phyloP scores from a whole-genome alignment of 345 rosid species.

The Eucalyptus virginea region DNA sequence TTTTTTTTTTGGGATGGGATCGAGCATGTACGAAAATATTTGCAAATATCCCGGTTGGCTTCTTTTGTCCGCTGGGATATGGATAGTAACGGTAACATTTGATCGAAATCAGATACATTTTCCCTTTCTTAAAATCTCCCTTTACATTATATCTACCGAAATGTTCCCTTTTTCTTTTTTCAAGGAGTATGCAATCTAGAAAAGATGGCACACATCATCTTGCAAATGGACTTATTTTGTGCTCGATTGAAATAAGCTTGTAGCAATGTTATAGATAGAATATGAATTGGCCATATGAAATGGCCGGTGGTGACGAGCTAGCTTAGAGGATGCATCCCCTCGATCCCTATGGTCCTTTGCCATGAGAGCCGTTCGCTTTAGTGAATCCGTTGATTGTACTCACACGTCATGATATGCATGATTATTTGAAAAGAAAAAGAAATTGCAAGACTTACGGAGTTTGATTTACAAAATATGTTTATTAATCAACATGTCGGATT shows the following conservation, averaged over 20 bases:
- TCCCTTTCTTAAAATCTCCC: neutral
- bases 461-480: neutral
- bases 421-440: neutral
- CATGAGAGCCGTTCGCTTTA: accelerated
- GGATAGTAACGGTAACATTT: neutral
- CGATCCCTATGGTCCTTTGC: neutral
- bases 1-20: neutral
- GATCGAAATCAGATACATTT: neutral
- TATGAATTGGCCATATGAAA: neutral
- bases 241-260: neutral
- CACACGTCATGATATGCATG: accelerated
- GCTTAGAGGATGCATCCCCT: neutral
- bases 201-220: neutral
- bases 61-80: neutral
- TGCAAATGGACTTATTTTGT: neutral
- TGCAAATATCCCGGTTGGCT: neutral
- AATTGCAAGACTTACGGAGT: neutral
- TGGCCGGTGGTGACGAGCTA: accelerated
- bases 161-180: neutral
- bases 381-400: neutral
- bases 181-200: neutral
- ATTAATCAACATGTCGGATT: accelerated
- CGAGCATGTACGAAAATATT: neutral
- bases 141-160: neutral
- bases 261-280: neutral